A percentile compares a stretch with the other conserved stretches of the same genome.
These are phyloP conservation scores for Aspergillus sp. DNA, from an alignment of 2,329 filamentous ascomycete genomes.

Conservation along the genomic window DNA sequence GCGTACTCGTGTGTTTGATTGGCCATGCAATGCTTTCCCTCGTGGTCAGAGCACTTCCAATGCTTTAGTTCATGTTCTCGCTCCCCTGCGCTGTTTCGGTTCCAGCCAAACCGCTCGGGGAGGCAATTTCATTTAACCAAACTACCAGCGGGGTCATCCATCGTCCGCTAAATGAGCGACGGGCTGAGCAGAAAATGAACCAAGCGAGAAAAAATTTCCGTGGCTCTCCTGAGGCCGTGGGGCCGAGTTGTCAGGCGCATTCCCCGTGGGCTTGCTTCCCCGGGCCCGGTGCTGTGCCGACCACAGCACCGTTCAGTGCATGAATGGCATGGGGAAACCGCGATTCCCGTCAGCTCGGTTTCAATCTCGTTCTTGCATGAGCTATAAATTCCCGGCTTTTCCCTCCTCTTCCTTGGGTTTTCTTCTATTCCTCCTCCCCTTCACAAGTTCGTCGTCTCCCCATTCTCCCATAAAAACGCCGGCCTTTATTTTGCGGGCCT, in stretches of 20 bases:
- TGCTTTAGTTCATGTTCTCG: not conserved
- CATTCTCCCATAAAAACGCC: not conserved
- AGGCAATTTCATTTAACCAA: not conserved
- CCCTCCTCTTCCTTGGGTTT: not conserved
- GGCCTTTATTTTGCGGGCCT: not conserved
- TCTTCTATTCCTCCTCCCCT: not conserved
- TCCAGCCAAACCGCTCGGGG: not conserved
- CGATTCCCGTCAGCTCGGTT: not conserved
- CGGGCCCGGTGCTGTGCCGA: slow-evolving; percentile 14
- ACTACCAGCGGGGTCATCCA: not conserved
- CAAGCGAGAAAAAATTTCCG: slow-evolving; percentile 1
- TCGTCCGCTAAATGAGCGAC: not conserved
- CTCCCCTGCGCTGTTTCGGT: not conserved
- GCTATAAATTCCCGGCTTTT: slow-evolving; percentile 3
- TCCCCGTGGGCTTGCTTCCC: slow-evolving; percentile 21
- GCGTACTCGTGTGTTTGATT: not conserved
- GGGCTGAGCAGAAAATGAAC: not conserved
- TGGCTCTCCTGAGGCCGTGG: not conserved
- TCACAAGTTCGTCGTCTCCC: not conserved
- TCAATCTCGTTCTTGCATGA: not conserved
- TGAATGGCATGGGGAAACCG: slow-evolving; percentile 6
- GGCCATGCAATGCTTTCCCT: not conserved
- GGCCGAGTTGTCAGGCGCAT: slow-evolving; percentile 9
- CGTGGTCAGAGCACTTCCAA: not conserved
- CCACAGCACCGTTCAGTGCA: not conserved